Percentiles rank a stretch among this genome's conserved stretches.
Conservation (phyloP, 78 protist genomes). For the Dictyostelium discoideum region dicty_2.7 NC_007090.3:3882501-3883000, state of each 20-base stretch:
- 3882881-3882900: neutral
- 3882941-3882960: neutral
- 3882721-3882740: constrained; percentile 23
- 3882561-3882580: constrained; percentile 57
- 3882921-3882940: neutral
- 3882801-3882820: constrained; percentile 37
- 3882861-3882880: neutral
- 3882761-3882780: constrained; percentile 68
- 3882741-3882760: constrained; percentile 42
- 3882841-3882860: constrained; percentile 30
- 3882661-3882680: no score
- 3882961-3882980: neutral
- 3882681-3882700: no score
- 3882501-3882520: constrained; percentile 44
- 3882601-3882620: constrained; percentile 50
- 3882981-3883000: no score
- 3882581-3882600: constrained; percentile 39
- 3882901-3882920: neutral
- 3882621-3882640: constrained; percentile 17
- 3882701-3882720: neutral
- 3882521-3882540: constrained; percentile 68
- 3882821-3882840: constrained; percentile 42
- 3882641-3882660: no score
- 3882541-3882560: constrained; percentile 45
- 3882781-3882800: constrained; percentile 31